Evolutionary conservation across 352 stramenopile species (phyloP).

Genomic region (Pythium brassicae): DNA sequence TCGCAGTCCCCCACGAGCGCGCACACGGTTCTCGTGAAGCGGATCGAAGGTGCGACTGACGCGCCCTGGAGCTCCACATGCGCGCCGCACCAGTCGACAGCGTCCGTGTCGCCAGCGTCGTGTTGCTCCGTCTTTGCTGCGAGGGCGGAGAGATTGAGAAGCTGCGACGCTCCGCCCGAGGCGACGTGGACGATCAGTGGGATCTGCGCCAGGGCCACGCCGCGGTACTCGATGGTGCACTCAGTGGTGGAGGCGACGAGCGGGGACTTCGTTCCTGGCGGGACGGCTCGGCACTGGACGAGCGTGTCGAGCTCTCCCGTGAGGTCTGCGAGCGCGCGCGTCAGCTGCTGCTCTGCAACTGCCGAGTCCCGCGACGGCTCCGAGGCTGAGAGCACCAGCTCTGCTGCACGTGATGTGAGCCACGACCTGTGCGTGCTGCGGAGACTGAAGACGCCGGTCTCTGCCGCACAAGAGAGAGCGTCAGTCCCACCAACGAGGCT

Average conservation of each 20-base stretch:
- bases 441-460: constrained; percentile 1
- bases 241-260: not conserved
- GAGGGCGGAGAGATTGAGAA: not conserved
- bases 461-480: not conserved
- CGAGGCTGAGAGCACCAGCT: constrained; percentile 4
- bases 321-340: not conserved
- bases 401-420: not conserved
- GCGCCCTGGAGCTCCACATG: constrained; percentile 4
- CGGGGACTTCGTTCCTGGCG: not conserved
- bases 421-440: constrained; percentile 11
- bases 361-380: not conserved
- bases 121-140: not conserved
- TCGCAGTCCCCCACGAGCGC: constrained; percentile 3
- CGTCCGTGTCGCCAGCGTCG: not conserved
- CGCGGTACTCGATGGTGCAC: constrained; percentile 8
- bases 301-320: not conserved
- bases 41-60: not conserved
- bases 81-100: constrained; percentile 1
- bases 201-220: not conserved
- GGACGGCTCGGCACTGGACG: not conserved
- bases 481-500: not conserved
- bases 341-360: not conserved
- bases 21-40: constrained; percentile 8
- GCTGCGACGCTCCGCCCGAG: not conserved
- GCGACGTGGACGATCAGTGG: not conserved